Percentiles rank a stretch among this genome's conserved stretches.
Conservation (phyloP, 2,329 filamentous ascomycete species). For the Davidsoniella neocaledoniae region DNA sequence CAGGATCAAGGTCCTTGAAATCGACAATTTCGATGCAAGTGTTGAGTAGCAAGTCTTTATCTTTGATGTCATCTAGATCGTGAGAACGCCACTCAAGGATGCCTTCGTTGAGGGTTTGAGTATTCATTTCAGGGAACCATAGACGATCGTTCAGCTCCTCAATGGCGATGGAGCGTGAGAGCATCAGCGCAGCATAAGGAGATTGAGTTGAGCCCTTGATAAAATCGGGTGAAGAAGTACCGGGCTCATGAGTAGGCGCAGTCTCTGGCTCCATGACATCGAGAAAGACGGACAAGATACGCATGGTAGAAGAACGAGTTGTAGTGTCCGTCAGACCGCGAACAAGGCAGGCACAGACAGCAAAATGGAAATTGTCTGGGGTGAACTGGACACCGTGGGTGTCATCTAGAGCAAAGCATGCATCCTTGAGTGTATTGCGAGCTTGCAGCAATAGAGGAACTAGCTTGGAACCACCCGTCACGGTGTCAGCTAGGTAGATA, state of each 20-base stretch:
- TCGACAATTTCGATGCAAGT: constrained; percentile 49
- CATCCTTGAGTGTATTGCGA: constrained; percentile 42
- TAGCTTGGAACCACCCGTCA: constrained; percentile 39
- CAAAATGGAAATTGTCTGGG: constrained; percentile 48
- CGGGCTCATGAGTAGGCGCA: constrained; percentile 14
- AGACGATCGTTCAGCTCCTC: constrained; percentile 47
- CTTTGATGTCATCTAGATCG: constrained; percentile 31
- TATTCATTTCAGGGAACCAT: constrained; percentile 40
- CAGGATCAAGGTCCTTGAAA: constrained; percentile 47
- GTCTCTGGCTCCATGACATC: constrained; percentile 19
- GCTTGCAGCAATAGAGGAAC: constrained; percentile 44
- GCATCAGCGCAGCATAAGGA: constrained; percentile 44
- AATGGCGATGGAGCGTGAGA: constrained; percentile 36
- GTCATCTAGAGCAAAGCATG: constrained; percentile 43
- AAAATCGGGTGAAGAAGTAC: constrained; percentile 18
- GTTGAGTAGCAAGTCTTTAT: constrained; percentile 45
- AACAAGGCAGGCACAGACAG: constrained; percentile 46
- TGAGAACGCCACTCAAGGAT: constrained; percentile 25
- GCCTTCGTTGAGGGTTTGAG: constrained; percentile 24
- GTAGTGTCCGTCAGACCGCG: constrained; percentile 46
- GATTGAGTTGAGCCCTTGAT: constrained; percentile 19
- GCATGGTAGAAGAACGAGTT: constrained; percentile 40
- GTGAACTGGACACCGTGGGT: constrained; percentile 50
- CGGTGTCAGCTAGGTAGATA: constrained; percentile 42
- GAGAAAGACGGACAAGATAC: constrained; percentile 45